Evolutionary conservation across 2,329 filamentous ascomycete genomes (phyloP), one percentile per base, ranked within the genome.

Genomic region (Fusarium aywerte): DNA sequence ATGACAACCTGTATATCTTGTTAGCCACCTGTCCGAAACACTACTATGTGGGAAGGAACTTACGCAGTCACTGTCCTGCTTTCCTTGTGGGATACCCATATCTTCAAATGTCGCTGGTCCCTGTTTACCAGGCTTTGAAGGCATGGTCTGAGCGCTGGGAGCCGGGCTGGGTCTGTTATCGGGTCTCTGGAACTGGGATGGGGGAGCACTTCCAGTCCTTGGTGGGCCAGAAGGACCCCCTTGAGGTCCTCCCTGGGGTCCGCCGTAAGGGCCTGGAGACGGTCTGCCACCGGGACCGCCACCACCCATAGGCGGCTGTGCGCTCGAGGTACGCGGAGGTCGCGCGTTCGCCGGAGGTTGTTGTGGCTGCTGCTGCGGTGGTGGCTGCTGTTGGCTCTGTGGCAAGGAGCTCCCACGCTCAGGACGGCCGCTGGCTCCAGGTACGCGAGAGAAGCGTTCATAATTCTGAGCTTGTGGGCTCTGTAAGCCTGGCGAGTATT

Each of bases 21-120:
- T 63, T 64, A 63, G 59, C 13, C 4, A 20, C 39, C 16, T 15
- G 11, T 42, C 18, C 32, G 9, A 15, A 21, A 18, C 18, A 42
- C 23, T n/a, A 5, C 10, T 40, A n/a, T 33, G 27, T 40, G 15
- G 8, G 20, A 12, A 18, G 31, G 44, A 61, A 85, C 86, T 85
- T 88, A 97, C 94, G 83, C 95, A 99, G 80, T 98, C 94, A 69
- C 87, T 87, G n/a, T 97, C 92, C 64, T 90, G 86, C 79, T 96
- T 94, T 45, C 85, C 89, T 73, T 89, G 86, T 8, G 93, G 92
- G 72, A 99, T 95, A 36, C 96, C 96, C 96, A 99, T 99, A 76
- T 96, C 94, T 76, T 97, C 95, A 77, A 99, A 99, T 0, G 96
- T 98, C 73, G 96, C 92, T 1, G 96, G 95, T 12, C 95, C 96